A percentile compares a stretch with the other conserved stretches of the same genome.
These are phyloP conservation scores for Isabelozyma gotoi DNA, from an alignment of 805 yeast species.

Conservation along the genomic window DNA sequence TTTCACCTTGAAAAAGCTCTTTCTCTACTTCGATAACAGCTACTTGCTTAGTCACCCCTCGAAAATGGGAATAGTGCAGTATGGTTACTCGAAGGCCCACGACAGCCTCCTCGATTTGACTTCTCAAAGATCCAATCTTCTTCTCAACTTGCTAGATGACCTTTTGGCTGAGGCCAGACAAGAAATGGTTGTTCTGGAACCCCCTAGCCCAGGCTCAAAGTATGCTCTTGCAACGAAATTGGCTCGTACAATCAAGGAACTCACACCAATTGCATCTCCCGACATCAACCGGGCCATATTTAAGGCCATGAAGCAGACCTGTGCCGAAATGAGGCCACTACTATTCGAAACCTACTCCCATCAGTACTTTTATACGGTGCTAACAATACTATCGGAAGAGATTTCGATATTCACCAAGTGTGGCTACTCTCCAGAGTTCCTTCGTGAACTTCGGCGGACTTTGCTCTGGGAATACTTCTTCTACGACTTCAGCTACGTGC, in stretches of 20 bases:
- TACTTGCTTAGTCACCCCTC: conserved; percentile 33
- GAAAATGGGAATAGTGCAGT: conserved; percentile 22
- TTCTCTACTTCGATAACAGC: conserved; percentile 34
- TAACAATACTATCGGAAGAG: conserved; percentile 14
- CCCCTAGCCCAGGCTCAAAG: background rate
- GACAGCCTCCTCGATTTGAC: background rate
- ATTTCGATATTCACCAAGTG: conserved; percentile 18
- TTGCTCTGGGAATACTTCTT: conserved; percentile 33
- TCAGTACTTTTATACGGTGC: conserved; percentile 12
- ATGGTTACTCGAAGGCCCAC: conserved; percentile 15
- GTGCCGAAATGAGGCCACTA: background rate
- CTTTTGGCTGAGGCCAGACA: background rate
- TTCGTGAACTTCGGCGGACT: conserved; percentile 14
- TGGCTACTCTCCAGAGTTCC: conserved; percentile 15
- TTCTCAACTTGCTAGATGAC: background rate
- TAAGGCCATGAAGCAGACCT: background rate
- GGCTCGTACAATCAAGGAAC: background rate
- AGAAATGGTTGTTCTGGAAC: background rate
- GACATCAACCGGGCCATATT: background rate
- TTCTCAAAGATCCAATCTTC: background rate
- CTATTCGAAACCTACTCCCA: conserved; percentile 4
- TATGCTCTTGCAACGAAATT: background rate
- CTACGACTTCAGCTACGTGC: conserved; percentile 18
- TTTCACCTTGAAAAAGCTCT: conserved; percentile 24
- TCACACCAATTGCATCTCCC: background rate